Base-by-base conservation (phyloP, 495 filamentous ascomycete species). In the Penicillium antarcticum region DNA sequence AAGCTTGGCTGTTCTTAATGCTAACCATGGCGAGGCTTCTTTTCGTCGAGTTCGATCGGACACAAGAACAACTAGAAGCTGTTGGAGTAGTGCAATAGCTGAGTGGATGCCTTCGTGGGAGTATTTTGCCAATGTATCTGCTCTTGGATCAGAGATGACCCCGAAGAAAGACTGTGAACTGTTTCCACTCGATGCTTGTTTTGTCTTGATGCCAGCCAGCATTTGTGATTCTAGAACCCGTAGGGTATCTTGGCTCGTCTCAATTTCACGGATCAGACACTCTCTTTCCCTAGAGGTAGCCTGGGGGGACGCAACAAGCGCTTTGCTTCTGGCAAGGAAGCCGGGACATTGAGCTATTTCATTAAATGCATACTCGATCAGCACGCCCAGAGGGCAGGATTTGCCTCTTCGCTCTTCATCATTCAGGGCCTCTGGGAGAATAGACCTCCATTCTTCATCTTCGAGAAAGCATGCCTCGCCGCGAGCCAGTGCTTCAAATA, bases 381-480 rank as follows among this genome's bases (percentile, higher is more conserved):
- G 45, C 12, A 51, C 51, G 8, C 48, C 53, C 8, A 69, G 42
- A 9, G 36, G 51, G 33, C 51, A 57, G 5, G 43, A 45, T 21
- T 31, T 56, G 1, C 58, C 61, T 0, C 39, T 40, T 11, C 47
- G 46, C 6, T 56, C 42, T 24, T 63, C 61, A 13, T 45, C 49
- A 4, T 43, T 16, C 10, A 55, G 45, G 1, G 60, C 45, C 26
- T 66, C 47, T 14, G 48, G 40, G n/a, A 55, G 62, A 17, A 65
- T 53, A 6, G 48, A 34, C 12, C 62, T 48, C 71, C 70, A 73
- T 31, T 69, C 63, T 8, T 57, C 37, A 2, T 39, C 19, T 10
- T 58, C 60, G 2, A 73, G 42, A 31, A 73, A 71, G 32, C 67
- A 73, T 1, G 62, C 33, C 24, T 60, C 61, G 6, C 58, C 51